These are phyloP conservation scores for Hyaloscypha bicolor DNA, from an alignment of 495 filamentous ascomycete species.

Conservation along the genomic window DNA sequence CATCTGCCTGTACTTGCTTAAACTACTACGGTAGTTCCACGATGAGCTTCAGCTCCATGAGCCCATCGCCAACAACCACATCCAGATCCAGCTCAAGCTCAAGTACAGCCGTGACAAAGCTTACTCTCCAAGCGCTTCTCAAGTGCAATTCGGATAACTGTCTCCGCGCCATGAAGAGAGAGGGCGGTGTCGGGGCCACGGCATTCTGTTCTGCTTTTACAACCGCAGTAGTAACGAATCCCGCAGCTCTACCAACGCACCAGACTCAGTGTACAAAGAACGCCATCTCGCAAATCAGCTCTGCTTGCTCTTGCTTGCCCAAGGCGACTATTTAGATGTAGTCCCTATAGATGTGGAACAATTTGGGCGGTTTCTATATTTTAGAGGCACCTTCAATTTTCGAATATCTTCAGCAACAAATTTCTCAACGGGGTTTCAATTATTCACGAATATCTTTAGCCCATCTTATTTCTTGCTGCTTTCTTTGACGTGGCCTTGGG, in stretches of 20 bases:
- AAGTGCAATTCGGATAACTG: constrained; percentile 12
- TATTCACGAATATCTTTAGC: no score
- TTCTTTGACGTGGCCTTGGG: no score
- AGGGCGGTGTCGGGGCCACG: constrained; percentile 7
- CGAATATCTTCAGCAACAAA: no score
- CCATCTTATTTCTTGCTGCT: no score
- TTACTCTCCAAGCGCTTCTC: no score
- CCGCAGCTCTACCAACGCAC: neutral
- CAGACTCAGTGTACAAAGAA: constrained; percentile 7
- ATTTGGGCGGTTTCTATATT: no score
- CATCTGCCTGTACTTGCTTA: constrained; percentile 2
- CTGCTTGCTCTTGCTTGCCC: constrained; percentile 9
- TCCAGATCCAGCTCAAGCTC: neutral
- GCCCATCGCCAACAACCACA: neutral
- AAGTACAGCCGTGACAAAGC: neutral
- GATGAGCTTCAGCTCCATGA: neutral
- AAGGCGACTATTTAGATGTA: no score
- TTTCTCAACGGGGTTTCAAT: no score
- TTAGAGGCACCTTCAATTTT: no score
- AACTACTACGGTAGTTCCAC: neutral
- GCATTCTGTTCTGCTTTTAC: constrained; percentile 3
- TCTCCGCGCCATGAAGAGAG: constrained; percentile 9
- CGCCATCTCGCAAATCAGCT: constrained; percentile 3
- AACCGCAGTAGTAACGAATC: neutral
- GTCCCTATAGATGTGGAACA: no score